These are phyloP conservation scores for Xylariaceae sp. DNA, from an alignment of 2,329 filamentous ascomycete genomes.

Conservation along the genomic window DNA sequence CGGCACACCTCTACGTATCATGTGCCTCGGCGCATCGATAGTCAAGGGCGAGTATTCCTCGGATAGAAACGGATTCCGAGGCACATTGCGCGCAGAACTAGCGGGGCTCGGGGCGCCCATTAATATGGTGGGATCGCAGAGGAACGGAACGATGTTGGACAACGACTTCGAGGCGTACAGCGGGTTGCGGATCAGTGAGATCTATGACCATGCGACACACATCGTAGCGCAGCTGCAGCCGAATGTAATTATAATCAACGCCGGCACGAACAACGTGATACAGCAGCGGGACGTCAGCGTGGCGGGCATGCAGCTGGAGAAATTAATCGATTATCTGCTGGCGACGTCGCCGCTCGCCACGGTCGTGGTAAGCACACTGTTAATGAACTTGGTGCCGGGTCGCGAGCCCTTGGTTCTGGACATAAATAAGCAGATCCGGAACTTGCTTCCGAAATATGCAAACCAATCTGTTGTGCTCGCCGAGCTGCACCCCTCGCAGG, in stretches of 20 bases:
- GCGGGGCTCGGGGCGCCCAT: conserved; percentile 29
- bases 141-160: conserved; percentile 40
- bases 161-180: conserved; percentile 44
- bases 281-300: conserved; percentile 36
- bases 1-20: conserved; percentile 39
- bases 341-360: conserved; percentile 35
- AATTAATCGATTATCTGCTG: conserved; percentile 40
- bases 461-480: conserved; percentile 39
- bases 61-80: conserved; percentile 35
- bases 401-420: conserved; percentile 36
- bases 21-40: conserved; percentile 40
- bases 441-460: conserved; percentile 33
- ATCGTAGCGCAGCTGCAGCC: conserved; percentile 37
- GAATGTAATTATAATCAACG: conserved; percentile 43
- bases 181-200: conserved; percentile 39
- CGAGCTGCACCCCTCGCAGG: conserved; percentile 40
- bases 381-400: conserved; percentile 38
- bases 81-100: conserved; percentile 38
- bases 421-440: conserved; percentile 39
- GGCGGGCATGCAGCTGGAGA: conserved; percentile 35
- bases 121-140: conserved; percentile 43
- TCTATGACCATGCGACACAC: conserved; percentile 36
- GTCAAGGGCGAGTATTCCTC: conserved; percentile 38
- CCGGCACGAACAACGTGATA: conserved; percentile 43
- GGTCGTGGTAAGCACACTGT: conserved; percentile 39